phyloP scores from a whole-genome alignment of 164 flowering plant species.

The Vitis labrusca region DNA sequence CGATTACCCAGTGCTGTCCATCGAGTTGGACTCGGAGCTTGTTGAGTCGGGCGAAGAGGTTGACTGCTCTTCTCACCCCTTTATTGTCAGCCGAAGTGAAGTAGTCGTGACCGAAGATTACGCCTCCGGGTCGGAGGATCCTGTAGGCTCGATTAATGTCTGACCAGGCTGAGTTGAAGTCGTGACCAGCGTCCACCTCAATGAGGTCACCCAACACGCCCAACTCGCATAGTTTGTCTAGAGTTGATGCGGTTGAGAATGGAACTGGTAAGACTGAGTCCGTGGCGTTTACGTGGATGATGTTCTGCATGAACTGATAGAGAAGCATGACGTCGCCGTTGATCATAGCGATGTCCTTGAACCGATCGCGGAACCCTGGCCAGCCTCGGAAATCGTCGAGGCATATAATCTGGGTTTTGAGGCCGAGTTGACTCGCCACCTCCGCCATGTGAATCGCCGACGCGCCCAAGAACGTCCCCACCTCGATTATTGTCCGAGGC shows the following conservation, averaged over 20 bases:
- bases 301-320: slow-evolving; percentile 74
- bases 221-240: slow-evolving; percentile 61
- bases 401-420: slow-evolving; percentile 62
- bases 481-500: slow-evolving; percentile 63
- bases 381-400: slow-evolving; percentile 85
- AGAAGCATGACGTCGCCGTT: slow-evolving; percentile 63
- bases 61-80: slow-evolving; percentile 72
- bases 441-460: slow-evolving; percentile 76
- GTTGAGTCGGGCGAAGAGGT: slow-evolving; percentile 56
- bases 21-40: slow-evolving; percentile 43
- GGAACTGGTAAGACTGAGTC: slow-evolving; percentile 56
- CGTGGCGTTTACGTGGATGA: slow-evolving; percentile 31
- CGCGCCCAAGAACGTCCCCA: slow-evolving; percentile 76
- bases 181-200: slow-evolving; percentile 83
- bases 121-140: slow-evolving; percentile 66
- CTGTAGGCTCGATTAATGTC: slow-evolving; percentile 66
- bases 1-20: slow-evolving; percentile 78
- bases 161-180: slow-evolving; percentile 76
- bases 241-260: slow-evolving; percentile 52
- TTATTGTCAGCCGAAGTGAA: slow-evolving; percentile 46
- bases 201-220: slow-evolving; percentile 65
- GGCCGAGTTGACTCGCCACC: slow-evolving; percentile 47
- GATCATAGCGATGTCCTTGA: slow-evolving; percentile 39
- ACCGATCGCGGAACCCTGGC: slow-evolving; percentile 56
- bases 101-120: slow-evolving; percentile 78